Percentiles rank a stretch among this genome's conserved stretches.
These are phyloP conservation scores for Annulohypoxylon nitens DNA, from an alignment of 495 filamentous ascomycete genomes.

Conservation along the genomic window DNA sequence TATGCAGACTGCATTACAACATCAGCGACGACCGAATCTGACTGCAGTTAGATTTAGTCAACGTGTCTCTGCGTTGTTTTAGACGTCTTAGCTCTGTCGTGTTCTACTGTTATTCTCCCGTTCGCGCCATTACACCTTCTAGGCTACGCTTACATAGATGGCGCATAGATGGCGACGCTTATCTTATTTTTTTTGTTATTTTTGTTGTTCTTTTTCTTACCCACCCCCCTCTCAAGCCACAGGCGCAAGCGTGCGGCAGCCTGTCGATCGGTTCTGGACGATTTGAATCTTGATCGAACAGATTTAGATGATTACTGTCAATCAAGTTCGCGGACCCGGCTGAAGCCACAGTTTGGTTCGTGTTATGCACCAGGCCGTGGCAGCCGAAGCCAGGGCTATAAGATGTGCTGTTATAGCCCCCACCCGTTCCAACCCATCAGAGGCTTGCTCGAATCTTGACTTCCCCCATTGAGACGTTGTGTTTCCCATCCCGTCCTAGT, in stretches of 20 bases:
- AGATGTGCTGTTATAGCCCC: constrained; percentile 51
- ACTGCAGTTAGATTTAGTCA: constrained; percentile 46
- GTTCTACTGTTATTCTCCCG: constrained; percentile 42
- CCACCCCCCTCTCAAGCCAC: constrained; percentile 37
- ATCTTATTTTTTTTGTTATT: background rate
- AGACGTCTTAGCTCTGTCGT: constrained; percentile 47
- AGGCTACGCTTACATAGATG: constrained; percentile 4
- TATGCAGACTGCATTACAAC: constrained; percentile 48
- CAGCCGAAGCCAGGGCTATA: constrained; percentile 50
- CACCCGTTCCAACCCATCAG: constrained; percentile 33
- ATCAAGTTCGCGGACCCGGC: constrained; percentile 43
- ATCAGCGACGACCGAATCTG: constrained; percentile 44
- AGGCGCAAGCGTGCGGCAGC: constrained; percentile 37
- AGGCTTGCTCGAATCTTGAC: constrained; percentile 35
- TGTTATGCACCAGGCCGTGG: constrained; percentile 53
- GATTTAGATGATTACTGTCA: constrained; percentile 40
- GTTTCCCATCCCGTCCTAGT: constrained; percentile 40
- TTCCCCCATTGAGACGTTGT: constrained; percentile 44
- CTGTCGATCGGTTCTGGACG: constrained; percentile 46
- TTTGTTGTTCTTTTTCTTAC: constrained; percentile 8
- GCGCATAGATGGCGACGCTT: background rate
- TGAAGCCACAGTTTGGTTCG: constrained; percentile 49
- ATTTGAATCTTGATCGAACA: constrained; percentile 47
- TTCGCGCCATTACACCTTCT: constrained; percentile 21
- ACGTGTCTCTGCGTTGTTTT: constrained; percentile 45